Base-by-base conservation (phyloP, 139 green algal species). In the Coelastrella sp. region DNA sequence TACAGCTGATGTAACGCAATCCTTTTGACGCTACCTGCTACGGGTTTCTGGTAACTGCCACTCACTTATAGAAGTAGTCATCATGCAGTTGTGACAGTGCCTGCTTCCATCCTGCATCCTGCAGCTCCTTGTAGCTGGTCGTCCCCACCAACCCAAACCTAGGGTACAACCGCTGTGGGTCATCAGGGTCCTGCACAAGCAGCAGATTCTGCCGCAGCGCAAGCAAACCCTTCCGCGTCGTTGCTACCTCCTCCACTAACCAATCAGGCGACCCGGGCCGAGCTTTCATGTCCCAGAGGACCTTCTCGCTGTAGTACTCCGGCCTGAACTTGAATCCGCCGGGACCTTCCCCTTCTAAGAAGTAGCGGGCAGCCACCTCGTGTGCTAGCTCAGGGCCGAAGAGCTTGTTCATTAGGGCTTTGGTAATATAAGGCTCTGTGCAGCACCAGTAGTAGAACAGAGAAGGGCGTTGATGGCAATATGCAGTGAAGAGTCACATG, bases 11-110 rank as follows among this genome's bases (percentile, higher is more conserved):
- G 32, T 47, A 47, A 47, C 32, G 32, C 32, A 47, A 47, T 47
- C 32, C 32, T 47, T 47, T 47, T 47, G 32, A 47, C 32, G 32
- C 32, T 47, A 47, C 32, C 32, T 47, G 32, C 32, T 47, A 47
- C 32, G 32, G 32, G 32, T 47, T 47, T 47, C 32, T 47, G 32
- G 32, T 47, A 47, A 47, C 32, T 47, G 32, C 32, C 0, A 20
- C 93, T 73, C 75, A 94, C 87, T 93, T 89, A 94, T 96, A 97
- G 90, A 96, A 98, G 93, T 99, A 98, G 83, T 99, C 95, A 80
- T 99, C 93, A 85, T 99, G 97, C 85, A 99, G 92, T 20, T 90
- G 79, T 2, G 64, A 17, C 85, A 99, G 94, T 22, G 95, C 83
- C 0, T 94, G 88, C 66, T 93, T 91, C 95, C 89, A 96, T 68